Base-by-base conservation (phyloP, 345 rosid species). In the Litchi chinensis region DNA sequence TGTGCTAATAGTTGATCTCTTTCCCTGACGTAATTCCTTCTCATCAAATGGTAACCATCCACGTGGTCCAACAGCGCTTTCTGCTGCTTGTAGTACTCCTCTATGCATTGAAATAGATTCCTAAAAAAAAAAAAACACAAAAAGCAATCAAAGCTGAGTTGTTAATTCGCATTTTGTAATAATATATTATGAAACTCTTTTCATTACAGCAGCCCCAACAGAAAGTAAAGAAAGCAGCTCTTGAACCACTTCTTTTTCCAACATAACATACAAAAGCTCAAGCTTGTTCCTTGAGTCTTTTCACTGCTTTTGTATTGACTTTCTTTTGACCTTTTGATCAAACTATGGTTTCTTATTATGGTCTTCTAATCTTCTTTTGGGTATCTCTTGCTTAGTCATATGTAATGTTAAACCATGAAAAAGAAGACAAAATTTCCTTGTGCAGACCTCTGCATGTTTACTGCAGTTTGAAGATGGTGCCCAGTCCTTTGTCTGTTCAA, bases 401-500 rank as follows among this genome's bases (percentile, higher is more conserved):
- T 63, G 32, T 41, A 3, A n/a, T 62, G 24, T 39, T 57, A 16
- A 41, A 76, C 64, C 52, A 68, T n/a, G 40, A 59, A 24, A 26
- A 70, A 71, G 74, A 75, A 71, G 76, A 79, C 67, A 74, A 64
- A 73, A 65, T 52, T 15, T 12, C 8, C 5, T 22, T 41, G 70
- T 16, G 68, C 77, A 24, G 21, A 91, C 92, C 91, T 87, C 88
- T 76, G 81, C n/a, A 74, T 52, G 68, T 40, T 68, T 67, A 41
- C 70, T 71, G 79, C 81, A 68, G 76, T 60, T 73, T 75, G 86
- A 67, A 74, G 80, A 56, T 79, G 76, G 65, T 76, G 48, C 77
- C 84, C 77, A 76, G 82, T 66, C 85, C 78, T 83, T 88, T 64
- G 81, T 82, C 84, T 77, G 84, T 71, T 86, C 90, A 81, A 56